Conservation (phyloP, 257 asterid species). For the Fraxinus excelsior region DNA sequence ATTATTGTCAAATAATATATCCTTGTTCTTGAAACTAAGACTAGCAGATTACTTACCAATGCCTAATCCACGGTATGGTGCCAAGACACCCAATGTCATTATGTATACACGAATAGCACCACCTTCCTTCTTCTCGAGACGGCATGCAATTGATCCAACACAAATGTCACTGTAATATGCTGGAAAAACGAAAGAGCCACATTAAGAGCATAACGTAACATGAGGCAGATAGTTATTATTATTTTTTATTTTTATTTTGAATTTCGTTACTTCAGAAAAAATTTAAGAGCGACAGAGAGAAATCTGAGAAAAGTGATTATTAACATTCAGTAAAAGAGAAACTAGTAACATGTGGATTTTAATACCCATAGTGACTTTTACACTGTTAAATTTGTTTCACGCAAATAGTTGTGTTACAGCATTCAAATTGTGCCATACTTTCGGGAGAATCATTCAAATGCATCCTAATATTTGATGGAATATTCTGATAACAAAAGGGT, state of each 20-base stretch:
- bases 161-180: conserved; percentile 93
- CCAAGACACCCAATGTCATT: conserved; percentile 74
- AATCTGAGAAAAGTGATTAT: neutral
- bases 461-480: neutral
- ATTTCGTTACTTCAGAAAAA: neutral
- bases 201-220: neutral
- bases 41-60: conserved; percentile 40
- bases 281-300: neutral
- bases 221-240: neutral
- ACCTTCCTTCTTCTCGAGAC: conserved; percentile 89
- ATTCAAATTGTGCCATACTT: neutral
- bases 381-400: neutral
- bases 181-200: conserved; percentile 32
- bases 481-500: neutral
- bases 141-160: conserved; percentile 95
- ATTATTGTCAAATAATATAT: too few relatives aligned
- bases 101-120: conserved; percentile 79
- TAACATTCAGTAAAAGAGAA: neutral
- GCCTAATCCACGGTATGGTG: conserved; percentile 54
- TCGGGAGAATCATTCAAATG: neutral
- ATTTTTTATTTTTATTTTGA: neutral
- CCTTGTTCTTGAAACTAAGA: neutral
- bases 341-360: neutral
- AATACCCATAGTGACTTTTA: neutral
- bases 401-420: neutral